phyloP scores from a whole-genome alignment of 2,329 filamentous ascomycete genomes.

The Colletotrichum melonis region DNA sequence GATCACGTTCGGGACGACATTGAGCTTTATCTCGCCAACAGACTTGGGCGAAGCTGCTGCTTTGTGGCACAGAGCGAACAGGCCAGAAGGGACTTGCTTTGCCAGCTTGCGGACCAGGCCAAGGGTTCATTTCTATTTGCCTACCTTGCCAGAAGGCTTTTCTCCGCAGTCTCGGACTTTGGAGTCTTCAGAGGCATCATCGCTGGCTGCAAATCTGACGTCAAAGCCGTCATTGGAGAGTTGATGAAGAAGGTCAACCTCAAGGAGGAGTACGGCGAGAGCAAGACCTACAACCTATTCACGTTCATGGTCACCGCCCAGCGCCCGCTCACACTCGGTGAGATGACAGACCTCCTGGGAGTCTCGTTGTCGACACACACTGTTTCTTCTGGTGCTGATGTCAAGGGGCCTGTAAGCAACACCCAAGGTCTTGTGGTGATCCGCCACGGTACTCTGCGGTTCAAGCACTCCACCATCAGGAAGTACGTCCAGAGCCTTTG shows the following conservation, averaged over 20 bases:
- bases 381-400: conserved; percentile 37
- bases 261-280: conserved; percentile 38
- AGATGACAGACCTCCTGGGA: conserved; percentile 48
- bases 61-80: conserved; percentile 35
- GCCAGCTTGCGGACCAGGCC: conserved; percentile 45
- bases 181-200: conserved; percentile 41
- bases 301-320: conserved; percentile 49
- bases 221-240: conserved; percentile 41
- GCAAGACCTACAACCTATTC: conserved; percentile 42
- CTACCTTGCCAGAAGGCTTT: conserved; percentile 45
- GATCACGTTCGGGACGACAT: conserved; percentile 49
- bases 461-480: conserved; percentile 50
- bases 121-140: conserved; percentile 52
- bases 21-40: conserved; percentile 41
- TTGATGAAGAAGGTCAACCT: conserved; percentile 40
- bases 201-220: conserved; percentile 38
- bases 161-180: conserved; percentile 37
- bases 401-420: conserved; percentile 22
- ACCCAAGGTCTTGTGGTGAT: conserved; percentile 46
- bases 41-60: conserved; percentile 38
- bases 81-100: conserved; percentile 40
- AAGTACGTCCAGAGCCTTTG: conserved; percentile 45
- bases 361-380: conserved; percentile 38
- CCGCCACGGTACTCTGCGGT: conserved; percentile 46
- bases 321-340: conserved; percentile 45